Evolutionary conservation across 2,329 filamentous ascomycete species (phyloP), one percentile per base, ranked within the genome.

Genomic region (Trichoderma sp.): DNA sequence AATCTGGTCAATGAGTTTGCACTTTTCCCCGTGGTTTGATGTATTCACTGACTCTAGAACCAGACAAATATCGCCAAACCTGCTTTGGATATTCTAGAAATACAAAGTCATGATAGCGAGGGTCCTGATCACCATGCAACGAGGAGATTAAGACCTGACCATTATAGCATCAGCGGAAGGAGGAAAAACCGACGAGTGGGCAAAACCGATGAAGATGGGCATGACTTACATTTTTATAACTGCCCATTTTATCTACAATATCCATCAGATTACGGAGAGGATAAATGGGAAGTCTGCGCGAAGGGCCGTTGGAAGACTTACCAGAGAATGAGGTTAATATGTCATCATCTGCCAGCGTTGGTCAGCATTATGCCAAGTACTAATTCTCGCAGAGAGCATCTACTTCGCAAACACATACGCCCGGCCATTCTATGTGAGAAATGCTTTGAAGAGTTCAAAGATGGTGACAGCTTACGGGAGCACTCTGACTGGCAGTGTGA

Each of bases 11-110:
- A n/a, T 45, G 18, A 45, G 41, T n/a, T 9, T 45, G 41, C 41
- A 45, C 3, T 4, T 45, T n/a, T 45, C 18, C 4, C n/a, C 7
- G 9, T 0, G 0, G 1, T 9, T 9, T n/a, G 41, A 9, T 45
- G 18, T 3, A 45, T 45, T 45, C 18, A 45, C 41, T 45, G 18
- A 45, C 41, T 45, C 4, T n/a, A 4, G n/a, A 9, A n/a, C 18
- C 18, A 45, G 41, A 3, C 41, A 45, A 45, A 45, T 1, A 2
- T n/a, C 18, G 4, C 16, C 18, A 45, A 4, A n/a, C 41, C 0
- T 45, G 18, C 41, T n/a, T 45, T 7, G 7, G 18, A n/a, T 45
- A 45, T 0, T 18, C 3, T n/a, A 45, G 41, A 45, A 45, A n/a
- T 18, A 45, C 41, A 45, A 45, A n/a, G 1, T 9, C 41, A 45